phyloP scores from a whole-genome alignment of 805 yeast species.

The Yamadazyma laniorum region DNA sequence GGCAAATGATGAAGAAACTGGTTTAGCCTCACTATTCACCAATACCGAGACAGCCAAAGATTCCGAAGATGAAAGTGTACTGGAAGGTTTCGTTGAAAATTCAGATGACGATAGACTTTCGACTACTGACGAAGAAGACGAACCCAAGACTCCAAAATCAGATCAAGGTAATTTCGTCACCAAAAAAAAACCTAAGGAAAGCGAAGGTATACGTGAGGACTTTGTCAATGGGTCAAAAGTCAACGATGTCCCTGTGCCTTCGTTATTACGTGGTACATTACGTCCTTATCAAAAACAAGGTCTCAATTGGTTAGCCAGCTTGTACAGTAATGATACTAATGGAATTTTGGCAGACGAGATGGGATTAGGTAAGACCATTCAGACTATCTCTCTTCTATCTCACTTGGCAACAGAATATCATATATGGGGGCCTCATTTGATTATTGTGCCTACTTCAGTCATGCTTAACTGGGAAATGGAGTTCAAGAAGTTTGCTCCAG shows the following conservation, averaged over 20 bases:
- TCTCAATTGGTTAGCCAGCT: constrained; percentile 92
- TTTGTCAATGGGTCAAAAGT: constrained; percentile 44
- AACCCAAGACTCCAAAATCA: constrained; percentile 32
- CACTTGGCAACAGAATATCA: constrained; percentile 92
- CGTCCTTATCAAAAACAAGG: constrained; percentile 96
- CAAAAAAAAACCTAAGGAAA: neutral
- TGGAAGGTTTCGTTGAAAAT: constrained; percentile 12
- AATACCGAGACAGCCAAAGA: constrained; percentile 17
- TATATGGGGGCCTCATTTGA: constrained; percentile 97
- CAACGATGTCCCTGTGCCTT: constrained; percentile 74
- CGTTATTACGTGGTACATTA: constrained; percentile 72
- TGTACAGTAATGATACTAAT: constrained; percentile 88
- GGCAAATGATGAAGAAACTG: constrained; percentile 13
- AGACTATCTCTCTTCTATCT: constrained; percentile 81
- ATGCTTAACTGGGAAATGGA: constrained; percentile 99
- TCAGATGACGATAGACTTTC: constrained; percentile 22
- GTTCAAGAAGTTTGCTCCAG: constrained; percentile 96
- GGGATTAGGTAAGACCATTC: constrained; percentile 98
- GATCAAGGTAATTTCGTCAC: constrained; percentile 2
- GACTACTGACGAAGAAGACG: constrained; percentile 27
- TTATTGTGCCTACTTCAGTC: constrained; percentile 96
- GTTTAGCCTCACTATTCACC: constrained; percentile 18
- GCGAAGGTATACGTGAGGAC: constrained; percentile 14
- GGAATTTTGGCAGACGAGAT: constrained; percentile 98
- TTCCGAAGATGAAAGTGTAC: constrained; percentile 18